These are phyloP conservation scores for Telopea speciosissima DNA, from an alignment of 177 flowering plant species.

Conservation along the genomic window DNA sequence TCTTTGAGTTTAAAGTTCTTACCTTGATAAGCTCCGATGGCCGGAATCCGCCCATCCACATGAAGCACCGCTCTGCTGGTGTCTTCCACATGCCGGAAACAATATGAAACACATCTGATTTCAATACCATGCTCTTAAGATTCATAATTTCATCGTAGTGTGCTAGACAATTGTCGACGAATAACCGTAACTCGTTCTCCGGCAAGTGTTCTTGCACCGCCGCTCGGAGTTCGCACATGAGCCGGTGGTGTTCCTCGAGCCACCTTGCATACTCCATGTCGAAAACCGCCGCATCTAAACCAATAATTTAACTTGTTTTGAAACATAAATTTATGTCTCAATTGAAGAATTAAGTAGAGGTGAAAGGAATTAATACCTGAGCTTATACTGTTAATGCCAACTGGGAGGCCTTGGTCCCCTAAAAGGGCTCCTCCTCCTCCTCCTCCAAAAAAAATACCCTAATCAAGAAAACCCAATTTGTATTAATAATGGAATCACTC, in stretches of 20 bases:
- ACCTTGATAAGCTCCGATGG: conserved; percentile 97
- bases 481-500: not conserved
- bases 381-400: conserved; percentile 44
- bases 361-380: conserved; percentile 33
- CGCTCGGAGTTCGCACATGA: conserved; percentile 81
- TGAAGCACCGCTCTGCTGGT: conserved; percentile 94
- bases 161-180: conserved; percentile 66
- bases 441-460: conserved; percentile 77
- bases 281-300: conserved; percentile 66
- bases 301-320: not conserved
- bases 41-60: conserved; percentile 98
- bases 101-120: conserved; percentile 80
- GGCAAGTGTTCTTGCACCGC: conserved; percentile 85
- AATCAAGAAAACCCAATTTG: conserved; percentile 8
- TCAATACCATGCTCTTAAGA: conserved; percentile 71
- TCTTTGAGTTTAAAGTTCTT: not conserved
- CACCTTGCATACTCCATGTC: conserved; percentile 93
- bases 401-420: conserved; percentile 67
- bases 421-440: conserved; percentile 57
- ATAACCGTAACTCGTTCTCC: conserved; percentile 73
- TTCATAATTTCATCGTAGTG: conserved; percentile 68
- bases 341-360: not conserved
- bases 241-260: conserved; percentile 88
- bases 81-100: conserved; percentile 96
- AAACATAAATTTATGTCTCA: not conserved